Conservation (phyloP, 2,329 filamentous ascomycete species). For the Canariomyces notabilis region DNA sequence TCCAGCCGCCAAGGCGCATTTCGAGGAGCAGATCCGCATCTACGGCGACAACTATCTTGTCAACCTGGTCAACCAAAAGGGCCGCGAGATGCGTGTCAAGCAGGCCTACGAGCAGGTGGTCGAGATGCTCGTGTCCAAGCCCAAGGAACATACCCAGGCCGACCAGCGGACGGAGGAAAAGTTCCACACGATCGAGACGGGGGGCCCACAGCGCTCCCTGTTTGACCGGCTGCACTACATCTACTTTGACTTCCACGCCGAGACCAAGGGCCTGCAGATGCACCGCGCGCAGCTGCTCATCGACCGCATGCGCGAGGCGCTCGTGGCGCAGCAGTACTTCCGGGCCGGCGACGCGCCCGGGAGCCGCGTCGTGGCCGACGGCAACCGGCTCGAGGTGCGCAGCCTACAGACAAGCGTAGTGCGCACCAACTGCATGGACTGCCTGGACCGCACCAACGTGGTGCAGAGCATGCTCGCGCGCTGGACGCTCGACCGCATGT, state of each 20-base stretch:
- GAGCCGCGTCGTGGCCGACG: constrained; percentile 45
- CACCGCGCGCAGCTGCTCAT: constrained; percentile 84
- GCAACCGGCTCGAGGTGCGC: constrained; percentile 72
- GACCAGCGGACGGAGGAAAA: constrained; percentile 72
- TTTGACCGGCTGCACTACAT: constrained; percentile 89
- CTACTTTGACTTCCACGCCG: constrained; percentile 97
- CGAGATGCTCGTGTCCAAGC: constrained; percentile 64
- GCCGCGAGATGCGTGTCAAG: constrained; percentile 84
- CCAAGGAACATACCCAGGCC: constrained; percentile 59
- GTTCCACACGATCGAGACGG: constrained; percentile 70
- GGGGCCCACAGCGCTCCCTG: constrained; percentile 40
- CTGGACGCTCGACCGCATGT: constrained; percentile 81
- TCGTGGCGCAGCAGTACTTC: constrained; percentile 84
- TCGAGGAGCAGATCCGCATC: constrained; percentile 84
- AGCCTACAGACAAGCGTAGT: constrained; percentile 84
- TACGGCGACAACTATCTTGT: constrained; percentile 98
- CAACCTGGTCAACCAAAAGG: constrained; percentile 95
- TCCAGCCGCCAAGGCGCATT: constrained; percentile 76
- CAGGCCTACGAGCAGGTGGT: constrained; percentile 91
- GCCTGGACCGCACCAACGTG: constrained; percentile 93
- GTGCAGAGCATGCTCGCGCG: constrained; percentile 96
- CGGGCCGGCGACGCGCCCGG: constrained; percentile 81
- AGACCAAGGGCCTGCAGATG: constrained; percentile 93
- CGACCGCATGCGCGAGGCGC: constrained; percentile 70
- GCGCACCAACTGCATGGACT: constrained; percentile 99